A percentile compares a stretch with the other conserved stretches of the same genome.
phyloP scores from a whole-genome alignment of 2,329 filamentous ascomycete species.

The Diatrype stigma region DNA sequence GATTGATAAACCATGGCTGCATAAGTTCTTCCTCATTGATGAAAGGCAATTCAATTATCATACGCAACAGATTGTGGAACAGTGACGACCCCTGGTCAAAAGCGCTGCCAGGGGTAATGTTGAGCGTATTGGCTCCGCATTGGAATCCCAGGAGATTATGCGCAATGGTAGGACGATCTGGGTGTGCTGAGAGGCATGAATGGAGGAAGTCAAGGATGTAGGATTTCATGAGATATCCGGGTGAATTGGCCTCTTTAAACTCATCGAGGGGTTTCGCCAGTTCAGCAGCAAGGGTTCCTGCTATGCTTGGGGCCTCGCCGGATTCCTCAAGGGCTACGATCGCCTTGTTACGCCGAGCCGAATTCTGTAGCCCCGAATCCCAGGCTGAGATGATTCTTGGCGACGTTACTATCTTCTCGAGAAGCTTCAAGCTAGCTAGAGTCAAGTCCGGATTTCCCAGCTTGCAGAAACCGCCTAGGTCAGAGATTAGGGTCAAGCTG shows the following conservation, averaged over 20 bases:
- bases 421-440: conserved; percentile 71
- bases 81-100: conserved; percentile 72
- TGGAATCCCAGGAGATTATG: conserved; percentile 87
- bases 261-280: conserved; percentile 67
- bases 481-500: conserved; percentile 72
- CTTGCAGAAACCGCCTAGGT: conserved; percentile 82
- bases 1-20: conserved; percentile 62
- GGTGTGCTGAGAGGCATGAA: conserved; percentile 69
- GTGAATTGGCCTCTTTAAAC: conserved; percentile 63
- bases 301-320: conserved; percentile 74
- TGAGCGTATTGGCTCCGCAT: conserved; percentile 67
- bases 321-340: conserved; percentile 84
- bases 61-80: conserved; percentile 74
- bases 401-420: conserved; percentile 84
- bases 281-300: conserved; percentile 66
- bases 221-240: conserved; percentile 76
- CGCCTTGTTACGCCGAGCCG: conserved; percentile 72
- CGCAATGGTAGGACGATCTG: conserved; percentile 78
- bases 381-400: conserved; percentile 72
- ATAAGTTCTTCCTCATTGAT: conserved; percentile 55
- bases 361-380: conserved; percentile 55
- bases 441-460: conserved; percentile 78
- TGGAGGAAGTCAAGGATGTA: conserved; percentile 84
- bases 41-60: conserved; percentile 67
- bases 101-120: conserved; percentile 61